These are phyloP conservation scores for Lasiodiplodia sp. DNA, from an alignment of 2,329 filamentous ascomycete genomes.

Conservation along the genomic window DNA sequence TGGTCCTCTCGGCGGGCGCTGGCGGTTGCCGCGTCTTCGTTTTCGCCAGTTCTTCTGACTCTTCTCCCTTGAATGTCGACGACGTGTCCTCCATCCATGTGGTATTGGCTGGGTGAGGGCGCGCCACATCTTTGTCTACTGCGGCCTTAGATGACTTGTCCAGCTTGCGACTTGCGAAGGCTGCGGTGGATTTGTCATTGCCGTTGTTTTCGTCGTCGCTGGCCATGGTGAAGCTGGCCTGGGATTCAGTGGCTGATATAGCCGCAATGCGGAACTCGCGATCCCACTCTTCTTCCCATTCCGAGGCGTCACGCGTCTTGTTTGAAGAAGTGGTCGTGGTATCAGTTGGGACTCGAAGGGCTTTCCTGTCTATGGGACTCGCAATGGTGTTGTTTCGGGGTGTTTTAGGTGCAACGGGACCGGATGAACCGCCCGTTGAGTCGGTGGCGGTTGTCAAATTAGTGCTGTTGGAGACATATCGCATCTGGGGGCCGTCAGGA, in stretches of 20 bases:
- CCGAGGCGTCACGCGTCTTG: neutral
- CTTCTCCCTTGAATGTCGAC: neutral
- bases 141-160: neutral
- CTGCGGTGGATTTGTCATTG: neutral
- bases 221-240: neutral
- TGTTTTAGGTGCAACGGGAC: neutral
- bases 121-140: neutral
- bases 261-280: neutral
- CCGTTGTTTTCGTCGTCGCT: neutral
- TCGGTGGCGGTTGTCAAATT: neutral
- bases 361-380: neutral
- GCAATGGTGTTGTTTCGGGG: neutral
- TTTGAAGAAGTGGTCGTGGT: neutral
- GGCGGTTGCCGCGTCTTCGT: neutral
- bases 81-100: constrained; percentile 15
- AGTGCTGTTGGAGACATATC: constrained; percentile 6
- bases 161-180: neutral
- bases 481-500: neutral
- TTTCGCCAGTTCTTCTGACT: neutral
- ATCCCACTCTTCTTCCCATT: neutral
- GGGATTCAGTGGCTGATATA: neutral
- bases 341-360: neutral
- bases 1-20: neutral
- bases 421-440: neutral
- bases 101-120: neutral